Conservation (phyloP, 768 basidiomycete species). For the Pilatotrama ljubarskyi region DNA sequence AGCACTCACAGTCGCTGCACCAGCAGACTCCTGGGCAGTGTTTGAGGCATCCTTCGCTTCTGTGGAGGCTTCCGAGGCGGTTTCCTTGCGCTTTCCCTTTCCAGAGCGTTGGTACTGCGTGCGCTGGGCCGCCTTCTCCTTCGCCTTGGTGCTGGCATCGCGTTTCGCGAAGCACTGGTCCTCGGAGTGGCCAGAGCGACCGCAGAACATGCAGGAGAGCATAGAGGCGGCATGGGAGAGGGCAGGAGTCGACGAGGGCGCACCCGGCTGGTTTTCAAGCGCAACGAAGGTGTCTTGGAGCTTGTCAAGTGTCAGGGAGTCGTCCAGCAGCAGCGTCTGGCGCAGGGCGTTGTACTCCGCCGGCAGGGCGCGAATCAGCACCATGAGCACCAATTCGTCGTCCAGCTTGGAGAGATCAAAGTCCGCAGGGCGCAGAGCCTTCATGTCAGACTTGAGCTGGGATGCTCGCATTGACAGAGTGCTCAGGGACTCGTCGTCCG, state of each 20-base stretch:
- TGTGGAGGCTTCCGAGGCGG: background rate
- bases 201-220: conserved; percentile 12
- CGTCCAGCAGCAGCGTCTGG: conserved; percentile 10
- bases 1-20: background rate
- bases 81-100: background rate
- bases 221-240: conserved; percentile 4
- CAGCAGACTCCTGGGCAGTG: background rate
- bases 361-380: background rate
- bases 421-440: conserved; percentile 9
- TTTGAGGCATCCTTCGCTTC: background rate
- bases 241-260: background rate
- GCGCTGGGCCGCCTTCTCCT: background rate
- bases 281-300: conserved; percentile 13
- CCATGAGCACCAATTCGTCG: conserved; percentile 17
- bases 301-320: conserved; percentile 12
- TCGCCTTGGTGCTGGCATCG: conserved; percentile 5
- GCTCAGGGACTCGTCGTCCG: conserved; percentile 14
- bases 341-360: background rate
- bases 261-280: conserved; percentile 13
- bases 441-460: conserved; percentile 15
- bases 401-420: conserved; percentile 16
- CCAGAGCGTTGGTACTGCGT: too few relatives aligned
- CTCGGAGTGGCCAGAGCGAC: conserved; percentile 12
- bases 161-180: conserved; percentile 10
- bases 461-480: conserved; percentile 6